Conservation (phyloP, 192 early-diverging fungal genomes). For the Coemansia sp. region DNA sequence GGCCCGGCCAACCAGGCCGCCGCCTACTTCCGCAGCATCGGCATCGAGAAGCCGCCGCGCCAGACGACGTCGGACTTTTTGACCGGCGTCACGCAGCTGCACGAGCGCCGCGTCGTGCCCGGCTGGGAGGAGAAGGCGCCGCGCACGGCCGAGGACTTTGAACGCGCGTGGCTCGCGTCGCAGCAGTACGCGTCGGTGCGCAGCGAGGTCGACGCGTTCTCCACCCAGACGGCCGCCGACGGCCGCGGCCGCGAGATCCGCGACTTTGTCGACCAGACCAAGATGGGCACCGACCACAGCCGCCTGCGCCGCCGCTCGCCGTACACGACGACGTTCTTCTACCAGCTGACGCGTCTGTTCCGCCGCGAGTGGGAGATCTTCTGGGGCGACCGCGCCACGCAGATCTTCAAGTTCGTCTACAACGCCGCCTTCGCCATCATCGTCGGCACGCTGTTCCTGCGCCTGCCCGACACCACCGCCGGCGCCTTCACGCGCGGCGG, state of each 20-base stretch:
- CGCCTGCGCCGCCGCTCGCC: constrained; percentile 55
- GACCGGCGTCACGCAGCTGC: constrained; percentile 66
- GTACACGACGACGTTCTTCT: constrained; percentile 64
- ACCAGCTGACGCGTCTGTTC: constrained; percentile 61
- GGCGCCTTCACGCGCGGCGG: constrained; percentile 82
- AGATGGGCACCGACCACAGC: constrained; percentile 54
- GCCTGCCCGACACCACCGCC: constrained; percentile 52
- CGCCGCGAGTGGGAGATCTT: constrained; percentile 65
- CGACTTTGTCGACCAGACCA: constrained; percentile 55
- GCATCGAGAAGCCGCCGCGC: constrained; percentile 60
- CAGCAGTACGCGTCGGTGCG: constrained; percentile 30
- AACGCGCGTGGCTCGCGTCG: constrained; percentile 55
- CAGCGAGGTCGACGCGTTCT: constrained; percentile 36
- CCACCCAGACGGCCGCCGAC: constrained; percentile 2
- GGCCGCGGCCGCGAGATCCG: constrained; percentile 21
- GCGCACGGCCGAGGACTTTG: constrained; percentile 61
- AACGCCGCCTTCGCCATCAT: constrained; percentile 64
- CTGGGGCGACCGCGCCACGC: constrained; percentile 49
- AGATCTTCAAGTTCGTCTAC: constrained; percentile 56
- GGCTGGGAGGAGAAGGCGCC: constrained; percentile 62
- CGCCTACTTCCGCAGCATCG: constrained; percentile 64
- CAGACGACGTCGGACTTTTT: constrained; percentile 73
- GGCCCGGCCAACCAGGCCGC: constrained; percentile 60
- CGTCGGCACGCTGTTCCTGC: constrained; percentile 68
- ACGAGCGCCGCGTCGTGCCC: constrained; percentile 54